Percentiles rank a stretch among this genome's conserved stretches.
phyloP scores from a whole-genome alignment of 2,329 filamentous ascomycete species.

The Clarireedia sp. region DNA sequence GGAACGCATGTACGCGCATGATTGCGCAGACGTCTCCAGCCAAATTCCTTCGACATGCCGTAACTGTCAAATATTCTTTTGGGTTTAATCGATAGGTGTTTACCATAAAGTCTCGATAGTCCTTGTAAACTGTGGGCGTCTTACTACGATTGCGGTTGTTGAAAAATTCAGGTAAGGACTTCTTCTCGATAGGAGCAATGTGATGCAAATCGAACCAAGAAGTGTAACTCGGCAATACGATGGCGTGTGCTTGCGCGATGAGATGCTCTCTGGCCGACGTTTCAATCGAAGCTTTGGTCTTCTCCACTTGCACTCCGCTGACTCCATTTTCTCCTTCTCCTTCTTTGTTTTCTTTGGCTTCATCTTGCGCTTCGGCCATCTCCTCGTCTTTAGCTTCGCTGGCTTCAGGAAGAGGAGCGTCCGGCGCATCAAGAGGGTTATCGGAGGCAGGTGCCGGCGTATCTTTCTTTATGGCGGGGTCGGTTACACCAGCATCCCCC shows the following conservation, averaged over 20 bases:
- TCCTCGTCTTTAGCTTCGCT: constrained; percentile 65
- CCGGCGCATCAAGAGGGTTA: constrained; percentile 62
- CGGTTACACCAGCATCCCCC: constrained; percentile 40
- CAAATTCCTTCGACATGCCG: constrained; percentile 87
- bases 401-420: constrained; percentile 54
- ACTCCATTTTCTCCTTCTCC: constrained; percentile 38
- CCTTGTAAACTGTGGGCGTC: constrained; percentile 93
- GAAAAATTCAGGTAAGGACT: constrained; percentile 95
- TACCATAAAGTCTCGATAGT: constrained; percentile 99
- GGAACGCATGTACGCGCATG: constrained; percentile 95
- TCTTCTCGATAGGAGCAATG: constrained; percentile 85
- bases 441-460: constrained; percentile 49
- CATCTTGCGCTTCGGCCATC: constrained; percentile 58
- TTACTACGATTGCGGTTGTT: constrained; percentile 98
- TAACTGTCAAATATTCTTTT: constrained; percentile 92
- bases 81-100: constrained; percentile 97
- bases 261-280: constrained; percentile 85
- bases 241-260: constrained; percentile 87
- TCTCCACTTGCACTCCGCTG: constrained; percentile 45
- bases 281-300: constrained; percentile 76
- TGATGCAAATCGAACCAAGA: constrained; percentile 98
- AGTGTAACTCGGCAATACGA: constrained; percentile 94
- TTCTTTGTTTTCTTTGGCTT: constrained; percentile 42
- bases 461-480: constrained; percentile 49
- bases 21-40: constrained; percentile 98